Conservation (phyloP, 169 alveolate genomes). For the Plasmodium gallinaceum region DNA sequence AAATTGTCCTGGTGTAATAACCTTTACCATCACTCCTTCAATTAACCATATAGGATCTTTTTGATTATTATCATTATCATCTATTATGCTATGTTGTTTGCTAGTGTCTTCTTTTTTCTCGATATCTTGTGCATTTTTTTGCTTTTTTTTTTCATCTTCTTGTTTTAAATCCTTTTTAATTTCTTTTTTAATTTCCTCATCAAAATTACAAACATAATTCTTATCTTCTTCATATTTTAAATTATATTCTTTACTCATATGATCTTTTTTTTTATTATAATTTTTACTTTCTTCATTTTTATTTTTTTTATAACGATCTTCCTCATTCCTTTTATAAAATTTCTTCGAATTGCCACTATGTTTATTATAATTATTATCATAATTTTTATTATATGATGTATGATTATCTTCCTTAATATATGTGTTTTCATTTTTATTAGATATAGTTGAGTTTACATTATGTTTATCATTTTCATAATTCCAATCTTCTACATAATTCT, state of each 20-base stretch:
- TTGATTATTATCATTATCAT: slow-evolving; percentile 3
- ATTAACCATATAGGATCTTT: slow-evolving; percentile 30
- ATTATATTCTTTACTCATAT: neutral
- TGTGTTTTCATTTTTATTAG: neutral
- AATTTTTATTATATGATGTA: neutral
- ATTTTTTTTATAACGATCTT: neutral
- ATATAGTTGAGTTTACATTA: neutral
- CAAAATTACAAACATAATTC: neutral
- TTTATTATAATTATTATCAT: slow-evolving; percentile 8
- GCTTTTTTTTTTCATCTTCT: slow-evolving; percentile 6
- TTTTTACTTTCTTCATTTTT: slow-evolving; percentile 2
- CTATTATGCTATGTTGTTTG: neutral
- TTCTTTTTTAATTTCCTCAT: slow-evolving; percentile 6
- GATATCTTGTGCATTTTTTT: neutral
- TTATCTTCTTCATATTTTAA: slow-evolving; percentile 11
- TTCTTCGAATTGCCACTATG: neutral
- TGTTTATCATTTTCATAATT: slow-evolving; percentile 1
- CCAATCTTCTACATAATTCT: neutral
- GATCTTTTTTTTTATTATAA: neutral
- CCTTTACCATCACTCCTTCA: slow-evolving; percentile 47
- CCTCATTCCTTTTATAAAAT: slow-evolving; percentile 7
- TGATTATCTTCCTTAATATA: neutral
- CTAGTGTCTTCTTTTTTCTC: neutral
- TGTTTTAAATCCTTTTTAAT: neutral
- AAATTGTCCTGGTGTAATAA: slow-evolving; percentile 63